Evolutionary conservation across 1,284 basidiomycete species (phyloP), one percentile per base, ranked within the genome.

Genomic region (Mycena sp.): DNA sequence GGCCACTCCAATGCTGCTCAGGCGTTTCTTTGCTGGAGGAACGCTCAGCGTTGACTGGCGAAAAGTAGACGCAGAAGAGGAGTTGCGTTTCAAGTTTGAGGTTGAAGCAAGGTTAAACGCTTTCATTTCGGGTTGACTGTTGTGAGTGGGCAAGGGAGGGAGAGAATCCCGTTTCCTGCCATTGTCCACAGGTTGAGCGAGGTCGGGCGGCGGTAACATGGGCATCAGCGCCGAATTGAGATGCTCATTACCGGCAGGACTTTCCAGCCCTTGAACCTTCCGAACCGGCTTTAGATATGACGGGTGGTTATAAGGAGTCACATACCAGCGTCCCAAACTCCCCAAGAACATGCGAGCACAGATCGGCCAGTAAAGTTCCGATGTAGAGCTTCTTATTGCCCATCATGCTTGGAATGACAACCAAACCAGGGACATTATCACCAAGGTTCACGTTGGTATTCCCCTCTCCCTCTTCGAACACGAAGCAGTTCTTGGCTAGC

Each of bases 311-410:
- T 22, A 74, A 55, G 60, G 64, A 67, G 52, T 59, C 70, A 82
- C 88, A 71, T 76, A 95, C 93, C 84, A 96, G 81, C 55, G 89
- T 87, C 44, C 94, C 93, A 74, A 97, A 92, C 79, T 95, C 94
- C 44, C 89, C 89, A 39, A 97, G 84, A 59, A 97, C 90, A 73
- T 93, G 90, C 44, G 95, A 95, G 74, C 95, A 95, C 22, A 97
- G 83, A 77, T 95, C 95, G 18, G 94, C 95, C 60, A 97, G 82
- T 38, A 97, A 82, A n/a, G 94, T 95, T 39, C 93, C 92, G 64
- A 97, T 87, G 80, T 96, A 96, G 44, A 94, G 82, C 78, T 89
- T 91, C 82, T 94, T 94, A 77, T 94, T 93, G 41, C 90, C 89
- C 89, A 94, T 93, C 79, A 93, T 88, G 76, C 87, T 88, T 13